Evolutionary conservation across 176 grass and related monocot species (phyloP).

Genomic region (Carex cristatella): DNA sequence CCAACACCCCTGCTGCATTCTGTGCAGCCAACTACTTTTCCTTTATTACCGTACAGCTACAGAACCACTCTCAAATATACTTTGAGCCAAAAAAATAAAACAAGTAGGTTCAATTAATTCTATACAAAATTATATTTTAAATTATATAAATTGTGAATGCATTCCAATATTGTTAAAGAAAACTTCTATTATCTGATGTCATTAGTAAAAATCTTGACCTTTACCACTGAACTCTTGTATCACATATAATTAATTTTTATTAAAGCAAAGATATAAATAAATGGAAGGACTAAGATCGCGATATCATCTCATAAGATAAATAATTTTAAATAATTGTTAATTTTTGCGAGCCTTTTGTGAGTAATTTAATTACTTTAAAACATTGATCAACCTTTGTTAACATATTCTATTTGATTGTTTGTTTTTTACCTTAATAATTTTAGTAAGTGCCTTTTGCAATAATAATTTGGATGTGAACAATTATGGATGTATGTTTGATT

Average conservation of each 20-base stretch:
- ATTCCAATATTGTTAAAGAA: no score
- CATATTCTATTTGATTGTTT: neutral
- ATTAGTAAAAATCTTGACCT: no score
- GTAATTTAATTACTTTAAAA: neutral
- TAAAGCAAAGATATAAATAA: neutral
- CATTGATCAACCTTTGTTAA: neutral
- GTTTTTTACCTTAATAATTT: neutral
- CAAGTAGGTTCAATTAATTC: no score
- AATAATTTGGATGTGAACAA: neutral
- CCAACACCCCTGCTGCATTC: neutral
- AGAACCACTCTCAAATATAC: neutral
- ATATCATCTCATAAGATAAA: neutral
- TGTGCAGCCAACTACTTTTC: neutral
- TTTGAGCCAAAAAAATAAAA: no score
- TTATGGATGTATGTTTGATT: neutral
- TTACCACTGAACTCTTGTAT: no score
- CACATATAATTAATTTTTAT: neutral
- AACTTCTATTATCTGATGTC: no score
- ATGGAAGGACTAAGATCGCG: neutral
- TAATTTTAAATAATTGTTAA: neutral
- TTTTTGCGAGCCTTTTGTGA: neutral
- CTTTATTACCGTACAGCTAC: neutral
- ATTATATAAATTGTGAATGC: no score
- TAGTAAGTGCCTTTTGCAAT: neutral
- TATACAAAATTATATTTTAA: no score